Evolutionary conservation across 2,329 filamentous ascomycete genomes (phyloP).

Genomic region (Colletotrichum tropicale): DNA sequence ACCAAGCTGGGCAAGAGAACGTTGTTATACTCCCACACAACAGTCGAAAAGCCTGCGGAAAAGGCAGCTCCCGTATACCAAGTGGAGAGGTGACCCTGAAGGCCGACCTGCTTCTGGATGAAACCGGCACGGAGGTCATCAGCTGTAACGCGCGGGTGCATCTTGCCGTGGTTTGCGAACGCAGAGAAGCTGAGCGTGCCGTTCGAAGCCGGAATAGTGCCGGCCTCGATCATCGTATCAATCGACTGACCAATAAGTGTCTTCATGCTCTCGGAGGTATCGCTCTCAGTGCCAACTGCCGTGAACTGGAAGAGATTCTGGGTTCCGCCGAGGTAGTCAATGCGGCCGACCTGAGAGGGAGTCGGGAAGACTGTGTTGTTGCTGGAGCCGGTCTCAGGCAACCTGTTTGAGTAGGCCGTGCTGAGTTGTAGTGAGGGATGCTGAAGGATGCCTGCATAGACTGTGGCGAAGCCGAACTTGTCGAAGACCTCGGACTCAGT

Average conservation of each 20-base stretch:
- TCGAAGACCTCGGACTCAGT: conserved; percentile 23
- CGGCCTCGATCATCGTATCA: conserved; percentile 29
- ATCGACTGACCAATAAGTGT: conserved; percentile 29
- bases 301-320: conserved; percentile 34
- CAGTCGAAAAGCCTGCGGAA: conserved; percentile 32
- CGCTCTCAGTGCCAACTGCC: conserved; percentile 27
- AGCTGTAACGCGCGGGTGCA: conserved; percentile 34
- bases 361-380: conserved; percentile 29
- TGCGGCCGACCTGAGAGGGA: conserved; percentile 24
- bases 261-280: conserved; percentile 25
- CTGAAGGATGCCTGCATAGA: conserved; percentile 28
- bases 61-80: conserved; percentile 49
- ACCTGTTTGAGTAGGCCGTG: conserved; percentile 24
- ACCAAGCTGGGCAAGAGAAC: conserved; percentile 25
- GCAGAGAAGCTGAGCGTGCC: conserved; percentile 33
- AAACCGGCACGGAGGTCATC: conserved; percentile 42
- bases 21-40: conserved; percentile 38
- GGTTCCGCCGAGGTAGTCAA: conserved; percentile 33
- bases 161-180: conserved; percentile 40
- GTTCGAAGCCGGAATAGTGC: conserved; percentile 25
- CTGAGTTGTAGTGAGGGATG: conserved; percentile 26
- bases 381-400: conserved; percentile 14
- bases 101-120: conserved; percentile 40
- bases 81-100: conserved; percentile 48
- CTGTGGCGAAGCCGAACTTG: conserved; percentile 21